phyloP scores from a whole-genome alignment of 2,329 filamentous ascomycete species.

The Hypoxylon rubiginosum region DNA sequence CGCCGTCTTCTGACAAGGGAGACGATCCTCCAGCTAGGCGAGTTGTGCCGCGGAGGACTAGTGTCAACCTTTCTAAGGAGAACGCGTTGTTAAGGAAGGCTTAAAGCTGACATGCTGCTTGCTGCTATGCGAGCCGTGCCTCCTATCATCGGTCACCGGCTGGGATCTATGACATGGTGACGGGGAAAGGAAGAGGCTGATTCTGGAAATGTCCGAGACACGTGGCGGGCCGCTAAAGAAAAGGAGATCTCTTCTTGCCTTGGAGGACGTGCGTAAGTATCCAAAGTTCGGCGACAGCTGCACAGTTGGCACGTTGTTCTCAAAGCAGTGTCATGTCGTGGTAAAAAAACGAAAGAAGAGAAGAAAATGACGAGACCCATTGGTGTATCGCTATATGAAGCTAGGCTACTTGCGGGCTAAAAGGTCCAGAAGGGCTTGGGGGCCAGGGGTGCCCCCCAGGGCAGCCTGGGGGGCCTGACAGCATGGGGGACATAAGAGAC shows the following conservation, averaged over 20 bases:
- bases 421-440: constrained; percentile 11
- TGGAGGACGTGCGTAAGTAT: constrained; percentile 20
- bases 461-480: not conserved
- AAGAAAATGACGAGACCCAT: constrained; percentile 7
- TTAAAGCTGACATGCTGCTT: constrained; percentile 11
- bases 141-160: constrained; percentile 12
- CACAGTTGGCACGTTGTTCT: constrained; percentile 34
- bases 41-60: constrained; percentile 27
- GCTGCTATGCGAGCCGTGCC: constrained; percentile 2
- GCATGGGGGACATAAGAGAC: not conserved
- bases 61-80: constrained; percentile 12
- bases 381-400: not conserved
- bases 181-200: constrained; percentile 31
- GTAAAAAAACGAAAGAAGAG: not conserved
- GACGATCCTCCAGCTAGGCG: constrained; percentile 33
- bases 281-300: constrained; percentile 20
- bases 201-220: constrained; percentile 37
- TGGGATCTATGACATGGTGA: constrained; percentile 21
- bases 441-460: not conserved
- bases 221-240: constrained; percentile 34
- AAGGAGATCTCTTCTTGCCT: constrained; percentile 19
- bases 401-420: constrained; percentile 27
- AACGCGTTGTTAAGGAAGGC: constrained; percentile 27
- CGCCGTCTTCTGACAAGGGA: constrained; percentile 25
- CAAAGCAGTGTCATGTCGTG: constrained; percentile 1